Base-by-base conservation (phyloP, 257 asterid genomes). In the Fraxinus excelsior region DNA sequence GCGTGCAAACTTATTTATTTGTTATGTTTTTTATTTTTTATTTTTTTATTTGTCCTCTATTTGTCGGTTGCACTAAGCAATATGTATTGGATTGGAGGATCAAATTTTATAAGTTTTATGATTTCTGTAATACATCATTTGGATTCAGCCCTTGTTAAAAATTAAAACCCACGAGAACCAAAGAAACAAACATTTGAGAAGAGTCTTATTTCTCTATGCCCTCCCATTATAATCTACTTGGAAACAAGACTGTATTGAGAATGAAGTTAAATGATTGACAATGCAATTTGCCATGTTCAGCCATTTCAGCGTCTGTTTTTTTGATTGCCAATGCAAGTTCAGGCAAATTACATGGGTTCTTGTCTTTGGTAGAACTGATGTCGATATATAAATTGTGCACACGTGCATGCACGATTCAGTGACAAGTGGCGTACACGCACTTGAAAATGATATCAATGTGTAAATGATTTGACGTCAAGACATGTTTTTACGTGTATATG, bases 151-250 rank as follows among this genome's bases (percentile, higher is more conserved):
- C 38, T 46, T 13, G 40, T 21, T 14, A 29, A 14, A 34, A 53
- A 3, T 10, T 40, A 40, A 2, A 40, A 40, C 49, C 49, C 49
- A 40, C 11, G 49, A 11, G 14, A 40, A 40, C 58, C 58, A 13
- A 14, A 2, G 14, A 14, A 46, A 46, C 19, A 3, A 46, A 49
- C 7, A n/a, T 0, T 56, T 14, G 21, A 49, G 58, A 49, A 49
- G 19, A 49, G 58, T 49, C 7, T 8, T 18, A 49, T 93, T 42
- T 92, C 96, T 77, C 91, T 79, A 64, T 80, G 97, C 16, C 97
- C 97, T 83, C 97, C 97, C 87, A 88, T 76, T 66, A 74, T 64
- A 71, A 93, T 90, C 87, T 91, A 93, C 88, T 90, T 93, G 90
- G 96, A 91, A 32, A 88, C 91, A 16, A 92, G 88, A 34, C 97